A percentile compares a stretch with the other conserved stretches of the same genome.
phyloP scores from a whole-genome alignment of 73 alveolate species.

The Stentor coeruleus region DNA sequence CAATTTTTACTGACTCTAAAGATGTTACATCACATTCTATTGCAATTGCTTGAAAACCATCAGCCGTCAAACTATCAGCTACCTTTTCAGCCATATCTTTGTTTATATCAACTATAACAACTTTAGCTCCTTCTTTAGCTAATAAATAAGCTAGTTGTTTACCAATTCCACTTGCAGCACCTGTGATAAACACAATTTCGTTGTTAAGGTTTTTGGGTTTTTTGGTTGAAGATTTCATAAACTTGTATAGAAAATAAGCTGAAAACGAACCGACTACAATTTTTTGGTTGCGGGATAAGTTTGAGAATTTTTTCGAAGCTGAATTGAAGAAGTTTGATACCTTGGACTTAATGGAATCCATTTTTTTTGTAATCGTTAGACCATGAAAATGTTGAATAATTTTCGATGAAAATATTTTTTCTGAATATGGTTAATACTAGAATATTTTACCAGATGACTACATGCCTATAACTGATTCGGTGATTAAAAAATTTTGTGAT shows the following conservation, averaged over 20 bases:
- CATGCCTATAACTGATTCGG: no score
- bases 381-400: no score
- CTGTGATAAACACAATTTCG: conserved; percentile 70
- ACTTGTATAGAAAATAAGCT: neutral
- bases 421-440: no score
- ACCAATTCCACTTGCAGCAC: conserved; percentile 80
- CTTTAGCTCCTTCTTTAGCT: conserved; percentile 56
- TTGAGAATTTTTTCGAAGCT: no score
- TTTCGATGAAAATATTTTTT: no score
- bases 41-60: conserved; percentile 38
- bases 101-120: conserved; percentile 66
- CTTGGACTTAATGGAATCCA: neutral
- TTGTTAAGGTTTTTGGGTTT: conserved; percentile 47
- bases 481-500: no score
- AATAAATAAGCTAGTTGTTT: conserved; percentile 55
- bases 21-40: conserved; percentile 61
- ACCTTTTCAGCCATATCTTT: conserved; percentile 48
- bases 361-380: no score
- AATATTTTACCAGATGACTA: no score
- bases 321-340: neutral
- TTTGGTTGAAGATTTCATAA: neutral
- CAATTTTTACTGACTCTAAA: conserved; percentile 39
- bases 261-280: neutral
- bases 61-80: conserved; percentile 30
- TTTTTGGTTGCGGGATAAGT: neutral